Evolutionary conservation across 164 flowering plant genomes (phyloP).

Genomic region (Cinnamomum chago): DNA sequence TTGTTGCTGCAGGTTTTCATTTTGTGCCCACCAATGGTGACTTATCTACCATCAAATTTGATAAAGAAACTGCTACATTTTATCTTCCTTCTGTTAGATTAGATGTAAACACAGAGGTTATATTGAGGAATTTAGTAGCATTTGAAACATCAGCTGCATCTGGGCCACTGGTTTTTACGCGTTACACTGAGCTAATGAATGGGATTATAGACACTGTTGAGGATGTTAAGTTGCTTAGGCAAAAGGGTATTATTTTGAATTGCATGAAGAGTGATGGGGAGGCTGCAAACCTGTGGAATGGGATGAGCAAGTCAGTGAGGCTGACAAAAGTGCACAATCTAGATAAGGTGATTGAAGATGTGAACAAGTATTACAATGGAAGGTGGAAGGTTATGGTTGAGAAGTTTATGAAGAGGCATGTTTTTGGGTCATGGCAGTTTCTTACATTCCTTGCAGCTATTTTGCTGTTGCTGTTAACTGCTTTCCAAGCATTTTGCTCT

Average conservation of each 20-base stretch:
- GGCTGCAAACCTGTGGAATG: conserved; percentile 14
- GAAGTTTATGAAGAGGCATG: conserved; percentile 10
- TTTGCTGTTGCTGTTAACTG: neutral
- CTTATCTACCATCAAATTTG: conserved; percentile 30
- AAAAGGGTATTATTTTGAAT: conserved; percentile 14
- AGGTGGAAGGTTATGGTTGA: conserved; percentile 12
- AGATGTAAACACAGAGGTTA: conserved; percentile 29
- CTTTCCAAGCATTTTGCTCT: conserved; percentile 14
- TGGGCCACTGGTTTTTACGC: conserved; percentile 17
- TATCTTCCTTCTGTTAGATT: conserved; percentile 32
- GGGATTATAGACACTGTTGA: conserved; percentile 23
- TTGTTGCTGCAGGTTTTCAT: conserved; percentile 21
- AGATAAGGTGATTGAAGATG: conserved; percentile 18
- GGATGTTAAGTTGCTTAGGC: conserved; percentile 19
- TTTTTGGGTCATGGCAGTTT: conserved; percentile 16
- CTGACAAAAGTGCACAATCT: conserved; percentile 7
- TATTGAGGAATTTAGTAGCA: conserved; percentile 39
- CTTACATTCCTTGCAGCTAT: conserved; percentile 8
- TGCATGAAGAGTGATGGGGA: conserved; percentile 17
- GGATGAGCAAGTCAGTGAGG: conserved; percentile 13
- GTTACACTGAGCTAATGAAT: conserved; percentile 22
- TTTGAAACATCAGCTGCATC: conserved; percentile 15
- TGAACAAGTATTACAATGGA: conserved; percentile 10
- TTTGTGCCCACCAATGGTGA: conserved; percentile 12
- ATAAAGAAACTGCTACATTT: conserved; percentile 14